Evolutionary conservation across 768 basidiomycete species (phyloP).

Genomic region (Suillus americanus): DNA sequence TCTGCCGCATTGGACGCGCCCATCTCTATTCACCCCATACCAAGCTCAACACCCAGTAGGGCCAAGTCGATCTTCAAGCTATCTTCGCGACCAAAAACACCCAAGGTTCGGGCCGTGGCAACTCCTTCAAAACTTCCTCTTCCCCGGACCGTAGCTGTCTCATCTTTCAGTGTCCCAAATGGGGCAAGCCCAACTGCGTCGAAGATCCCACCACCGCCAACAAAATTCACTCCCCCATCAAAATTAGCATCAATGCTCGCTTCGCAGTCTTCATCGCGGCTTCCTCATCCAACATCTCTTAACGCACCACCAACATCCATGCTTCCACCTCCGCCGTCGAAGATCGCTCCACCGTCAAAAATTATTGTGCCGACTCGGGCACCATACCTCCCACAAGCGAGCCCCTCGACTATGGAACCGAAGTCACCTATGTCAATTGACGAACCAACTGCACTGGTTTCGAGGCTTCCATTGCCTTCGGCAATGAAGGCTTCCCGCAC

Average conservation of each 20-base stretch:
- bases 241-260: constrained; percentile 31
- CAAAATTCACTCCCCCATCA: constrained; percentile 29
- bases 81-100: constrained; percentile 24
- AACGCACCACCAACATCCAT: constrained; percentile 18
- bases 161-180: constrained; percentile 8
- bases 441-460: constrained; percentile 5
- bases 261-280: constrained; percentile 18
- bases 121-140: constrained; percentile 18
- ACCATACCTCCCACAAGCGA: background rate
- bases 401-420: background rate
- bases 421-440: constrained; percentile 4
- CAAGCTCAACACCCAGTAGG: constrained; percentile 8
- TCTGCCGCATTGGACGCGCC: constrained; percentile 21
- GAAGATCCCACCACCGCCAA: constrained; percentile 22
- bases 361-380: constrained; percentile 8
- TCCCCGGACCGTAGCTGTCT: constrained; percentile 2
- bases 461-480: constrained; percentile 26
- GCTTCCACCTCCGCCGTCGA: constrained; percentile 21
- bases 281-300: background rate
- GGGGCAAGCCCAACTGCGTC: constrained; percentile 6
- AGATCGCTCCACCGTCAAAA: constrained; percentile 9
- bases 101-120: constrained; percentile 15
- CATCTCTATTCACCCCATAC: constrained; percentile 4
- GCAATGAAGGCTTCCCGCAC: constrained; percentile 20
- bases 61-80: constrained; percentile 33